Evolutionary conservation across 2,329 filamentous ascomycete species (phyloP).

Genomic region (Claviceps arundinis): DNA sequence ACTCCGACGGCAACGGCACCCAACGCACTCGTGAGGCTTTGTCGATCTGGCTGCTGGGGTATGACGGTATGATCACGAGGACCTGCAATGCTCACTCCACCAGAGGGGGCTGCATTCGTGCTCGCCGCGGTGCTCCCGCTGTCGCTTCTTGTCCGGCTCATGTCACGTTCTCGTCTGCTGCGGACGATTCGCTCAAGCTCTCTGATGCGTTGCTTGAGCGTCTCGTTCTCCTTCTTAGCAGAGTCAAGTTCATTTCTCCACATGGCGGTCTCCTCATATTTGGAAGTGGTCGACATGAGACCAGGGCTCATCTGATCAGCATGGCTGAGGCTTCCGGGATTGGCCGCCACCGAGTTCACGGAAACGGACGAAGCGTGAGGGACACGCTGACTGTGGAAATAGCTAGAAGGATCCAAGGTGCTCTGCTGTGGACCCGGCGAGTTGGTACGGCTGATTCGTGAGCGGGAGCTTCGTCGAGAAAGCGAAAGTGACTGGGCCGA

Average conservation of each 20-base stretch:
- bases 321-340: slow-evolving; percentile 22
- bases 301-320: slow-evolving; percentile 36
- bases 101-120: slow-evolving; percentile 23
- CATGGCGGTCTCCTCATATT: slow-evolving; percentile 50
- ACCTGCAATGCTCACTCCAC: slow-evolving; percentile 31
- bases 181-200: slow-evolving; percentile 46
- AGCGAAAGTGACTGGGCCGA: slow-evolving; percentile 31
- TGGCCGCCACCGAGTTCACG: slow-evolving; percentile 26
- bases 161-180: slow-evolving; percentile 34
- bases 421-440: slow-evolving; percentile 33
- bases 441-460: slow-evolving; percentile 36
- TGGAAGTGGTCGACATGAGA: slow-evolving; percentile 40
- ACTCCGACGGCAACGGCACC: slow-evolving; percentile 38
- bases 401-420: slow-evolving; percentile 30
- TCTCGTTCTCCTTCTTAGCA: slow-evolving; percentile 51
- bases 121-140: slow-evolving; percentile 42
- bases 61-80: slow-evolving; percentile 24
- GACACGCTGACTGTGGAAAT: slow-evolving; percentile 35
- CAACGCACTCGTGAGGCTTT: slow-evolving; percentile 32
- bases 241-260: slow-evolving; percentile 47
- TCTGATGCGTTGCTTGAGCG: slow-evolving; percentile 44
- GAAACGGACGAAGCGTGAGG: slow-evolving; percentile 20
- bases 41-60: slow-evolving; percentile 21
- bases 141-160: slow-evolving; percentile 33
- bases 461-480: slow-evolving; percentile 41